Evolutionary conservation across 2,329 filamentous ascomycete genomes (phyloP).

Genomic region (Cladobotryum protrusum): DNA sequence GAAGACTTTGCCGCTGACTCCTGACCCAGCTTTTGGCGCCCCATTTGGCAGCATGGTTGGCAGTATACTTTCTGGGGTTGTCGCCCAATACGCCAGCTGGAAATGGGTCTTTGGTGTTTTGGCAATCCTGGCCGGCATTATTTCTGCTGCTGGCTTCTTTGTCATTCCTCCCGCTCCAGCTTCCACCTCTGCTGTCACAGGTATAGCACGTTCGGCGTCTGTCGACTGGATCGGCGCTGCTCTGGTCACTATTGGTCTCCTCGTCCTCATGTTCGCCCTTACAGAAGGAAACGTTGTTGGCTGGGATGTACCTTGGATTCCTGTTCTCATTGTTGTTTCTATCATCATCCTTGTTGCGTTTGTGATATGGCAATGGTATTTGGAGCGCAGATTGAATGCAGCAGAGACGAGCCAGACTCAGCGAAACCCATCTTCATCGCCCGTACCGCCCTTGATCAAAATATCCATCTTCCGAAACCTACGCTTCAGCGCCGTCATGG

Average conservation of each 20-base stretch:
- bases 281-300: slow-evolving; percentile 65
- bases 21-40: slow-evolving; percentile 42
- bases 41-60: slow-evolving; percentile 60
- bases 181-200: slow-evolving; percentile 11
- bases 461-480: slow-evolving; percentile 55
- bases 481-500: slow-evolving; percentile 56
- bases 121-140: slow-evolving; percentile 51
- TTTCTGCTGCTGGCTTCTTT: slow-evolving; percentile 51
- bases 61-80: slow-evolving; percentile 57
- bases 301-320: slow-evolving; percentile 59
- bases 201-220: slow-evolving; percentile 20
- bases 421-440: not conserved
- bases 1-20: slow-evolving; percentile 15
- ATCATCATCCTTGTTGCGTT: slow-evolving; percentile 51
- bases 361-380: slow-evolving; percentile 52
- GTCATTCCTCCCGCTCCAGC: slow-evolving; percentile 50
- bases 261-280: slow-evolving; percentile 59
- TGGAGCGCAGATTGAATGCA: slow-evolving; percentile 20
- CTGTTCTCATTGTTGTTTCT: slow-evolving; percentile 52
- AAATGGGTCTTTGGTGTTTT: slow-evolving; percentile 62
- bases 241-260: slow-evolving; percentile 54
- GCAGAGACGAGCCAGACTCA: not conserved
- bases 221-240: slow-evolving; percentile 63
- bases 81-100: slow-evolving; percentile 58
- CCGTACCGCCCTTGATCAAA: slow-evolving; percentile 54